These are phyloP conservation scores for Boletus patriciae DNA, from an alignment of 768 basidiomycete species.

Conservation along the genomic window DNA sequence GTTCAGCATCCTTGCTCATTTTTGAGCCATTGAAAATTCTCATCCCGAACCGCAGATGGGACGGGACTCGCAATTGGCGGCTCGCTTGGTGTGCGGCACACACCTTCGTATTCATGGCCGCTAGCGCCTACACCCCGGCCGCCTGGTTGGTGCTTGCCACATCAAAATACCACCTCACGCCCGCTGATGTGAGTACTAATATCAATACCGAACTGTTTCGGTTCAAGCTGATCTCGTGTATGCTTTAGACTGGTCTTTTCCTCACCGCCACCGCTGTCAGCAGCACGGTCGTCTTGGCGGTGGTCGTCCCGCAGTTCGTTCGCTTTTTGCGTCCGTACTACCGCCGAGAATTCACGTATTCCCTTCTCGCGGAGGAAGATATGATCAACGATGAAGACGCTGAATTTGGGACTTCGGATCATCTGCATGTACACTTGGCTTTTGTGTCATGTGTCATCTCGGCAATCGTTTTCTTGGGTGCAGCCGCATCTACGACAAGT, in stretches of 20 bases:
- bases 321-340: constrained; percentile 31
- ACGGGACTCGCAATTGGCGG: constrained; percentile 30
- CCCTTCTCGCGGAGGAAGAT: neutral
- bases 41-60: constrained; percentile 14
- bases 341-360: neutral
- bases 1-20: neutral
- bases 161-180: constrained; percentile 27
- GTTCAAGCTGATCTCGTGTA: neutral
- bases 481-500: constrained; percentile 10
- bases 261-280: constrained; percentile 20
- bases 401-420: constrained; percentile 22
- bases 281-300: constrained; percentile 16
- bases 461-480: constrained; percentile 14
- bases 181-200: constrained; percentile 22
- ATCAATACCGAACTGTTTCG: neutral
- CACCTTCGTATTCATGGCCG: constrained; percentile 22
- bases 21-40: constrained; percentile 29
- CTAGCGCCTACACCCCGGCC: constrained; percentile 8
- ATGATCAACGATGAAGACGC: neutral
- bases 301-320: constrained; percentile 24
- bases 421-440: constrained; percentile 30
- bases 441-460: constrained; percentile 20
- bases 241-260: constrained; percentile 29
- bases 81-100: constrained; percentile 32
- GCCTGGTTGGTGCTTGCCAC: constrained; percentile 29